Percentiles rank a stretch among this genome's conserved stretches.
Evolutionary conservation across 345 rosid species (phyloP).

Genomic region (Erysimum cheiranthoides): DNA sequence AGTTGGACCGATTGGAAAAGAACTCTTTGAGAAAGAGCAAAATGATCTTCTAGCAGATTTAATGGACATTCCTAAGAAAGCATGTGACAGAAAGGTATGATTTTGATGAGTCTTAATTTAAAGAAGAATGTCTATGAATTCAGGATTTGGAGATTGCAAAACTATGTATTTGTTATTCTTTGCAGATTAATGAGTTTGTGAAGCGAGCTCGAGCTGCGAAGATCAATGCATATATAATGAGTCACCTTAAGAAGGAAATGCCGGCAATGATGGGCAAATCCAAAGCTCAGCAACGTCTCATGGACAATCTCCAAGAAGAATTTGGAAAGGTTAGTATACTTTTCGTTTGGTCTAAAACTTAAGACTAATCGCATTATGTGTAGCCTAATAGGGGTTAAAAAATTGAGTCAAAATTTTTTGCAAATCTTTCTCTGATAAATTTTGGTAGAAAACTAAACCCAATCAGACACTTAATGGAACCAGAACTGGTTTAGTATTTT

Average conservation of each 20-base stretch:
- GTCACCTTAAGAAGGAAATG: slow-evolving; percentile 97
- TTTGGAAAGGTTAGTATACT: slow-evolving; percentile 67
- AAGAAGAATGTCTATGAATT: background rate
- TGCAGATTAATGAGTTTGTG: slow-evolving; percentile 91
- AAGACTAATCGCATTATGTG: background rate
- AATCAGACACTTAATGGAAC: background rate
- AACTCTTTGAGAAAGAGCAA: slow-evolving; percentile 91
- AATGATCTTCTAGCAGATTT: slow-evolving; percentile 78
- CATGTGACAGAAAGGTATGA: slow-evolving; percentile 85
- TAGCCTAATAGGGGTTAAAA: background rate
- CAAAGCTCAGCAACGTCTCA: slow-evolving; percentile 79
- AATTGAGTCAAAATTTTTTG: no score
- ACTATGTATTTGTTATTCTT: background rate
- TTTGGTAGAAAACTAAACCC: no score
- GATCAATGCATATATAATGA: slow-evolving; percentile 89
- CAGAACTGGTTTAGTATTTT: background rate
- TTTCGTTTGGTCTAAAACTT: background rate
- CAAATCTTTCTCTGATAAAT: no score
- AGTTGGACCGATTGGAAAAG: slow-evolving; percentile 74
- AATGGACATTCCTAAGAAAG: slow-evolving; percentile 82
- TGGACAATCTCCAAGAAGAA: slow-evolving; percentile 77
- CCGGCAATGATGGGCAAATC: slow-evolving; percentile 97
- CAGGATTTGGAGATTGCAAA: background rate
- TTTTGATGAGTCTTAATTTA: background rate
- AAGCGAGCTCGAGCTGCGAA: slow-evolving; percentile 93